These are phyloP conservation scores for Pseudocercospora eumusae DNA, from an alignment of 2,329 filamentous ascomycete species.

Conservation along the genomic window DNA sequence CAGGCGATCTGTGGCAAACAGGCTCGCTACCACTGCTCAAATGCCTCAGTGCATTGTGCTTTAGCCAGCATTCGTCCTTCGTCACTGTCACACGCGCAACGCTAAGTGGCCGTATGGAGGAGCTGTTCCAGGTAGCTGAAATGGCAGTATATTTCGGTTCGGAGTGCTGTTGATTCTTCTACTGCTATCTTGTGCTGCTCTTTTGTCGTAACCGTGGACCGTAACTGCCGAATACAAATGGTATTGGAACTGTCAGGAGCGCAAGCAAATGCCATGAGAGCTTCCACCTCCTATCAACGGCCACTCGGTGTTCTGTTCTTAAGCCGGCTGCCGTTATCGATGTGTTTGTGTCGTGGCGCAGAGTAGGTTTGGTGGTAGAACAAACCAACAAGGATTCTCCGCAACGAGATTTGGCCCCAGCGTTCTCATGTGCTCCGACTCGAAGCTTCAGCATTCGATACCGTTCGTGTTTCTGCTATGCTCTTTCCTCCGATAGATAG, in stretches of 20 bases:
- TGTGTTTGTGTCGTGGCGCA: too few species aligned
- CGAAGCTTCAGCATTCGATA: too few species aligned
- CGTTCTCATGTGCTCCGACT: too few species aligned
- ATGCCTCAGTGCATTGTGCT: background rate
- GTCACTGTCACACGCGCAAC: background rate
- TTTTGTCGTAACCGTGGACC: constrained; percentile 12
- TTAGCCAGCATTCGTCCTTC: background rate
- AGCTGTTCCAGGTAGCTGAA: background rate
- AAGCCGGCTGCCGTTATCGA: too few species aligned
- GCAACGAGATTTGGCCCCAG: too few species aligned
- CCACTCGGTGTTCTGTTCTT: too few species aligned
- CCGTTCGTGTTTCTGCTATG: too few species aligned
- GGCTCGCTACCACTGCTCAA: background rate
- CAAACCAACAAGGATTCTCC: too few species aligned
- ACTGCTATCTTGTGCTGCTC: constrained; percentile 9
- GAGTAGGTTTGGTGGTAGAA: too few species aligned
- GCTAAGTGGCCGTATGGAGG: background rate
- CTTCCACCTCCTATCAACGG: too few species aligned
- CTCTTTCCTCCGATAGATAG: too few species aligned
- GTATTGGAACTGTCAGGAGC: constrained; percentile 34
- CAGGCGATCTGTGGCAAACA: background rate
- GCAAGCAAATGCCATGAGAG: constrained; percentile 42
- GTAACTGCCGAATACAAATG: constrained; percentile 31
- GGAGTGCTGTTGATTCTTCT: background rate
- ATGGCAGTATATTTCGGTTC: background rate